phyloP scores from a whole-genome alignment of 78 protist genomes.

The Dictyostelium firmibasis region DNA sequence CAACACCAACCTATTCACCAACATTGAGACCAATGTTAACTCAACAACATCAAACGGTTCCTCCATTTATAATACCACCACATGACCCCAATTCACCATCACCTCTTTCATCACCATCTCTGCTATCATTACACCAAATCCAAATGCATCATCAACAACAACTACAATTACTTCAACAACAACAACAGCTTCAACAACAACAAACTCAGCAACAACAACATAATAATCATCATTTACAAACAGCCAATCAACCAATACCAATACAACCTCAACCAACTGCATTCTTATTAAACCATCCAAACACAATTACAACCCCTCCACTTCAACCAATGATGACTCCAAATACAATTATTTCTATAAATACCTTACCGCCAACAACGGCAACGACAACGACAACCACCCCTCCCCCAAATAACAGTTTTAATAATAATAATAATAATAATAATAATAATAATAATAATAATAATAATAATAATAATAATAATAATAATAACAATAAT shows the following conservation, averaged over 20 bases:
- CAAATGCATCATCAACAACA: slow-evolving; percentile 8
- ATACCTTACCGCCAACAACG: background rate
- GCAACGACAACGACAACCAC: too few species aligned
- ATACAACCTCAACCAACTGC: background rate
- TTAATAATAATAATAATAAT: too few species aligned
- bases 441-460: background rate
- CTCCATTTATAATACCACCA: slow-evolving; percentile 5
- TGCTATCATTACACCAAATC: slow-evolving; percentile 2
- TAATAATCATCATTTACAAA: background rate
- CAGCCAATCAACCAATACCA: background rate
- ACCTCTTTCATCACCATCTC: slow-evolving; percentile 54
- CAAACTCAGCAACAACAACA: background rate
- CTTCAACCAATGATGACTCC: background rate
- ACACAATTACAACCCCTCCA: background rate
- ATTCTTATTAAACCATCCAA: background rate
- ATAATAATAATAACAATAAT: background rate
- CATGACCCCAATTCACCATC: slow-evolving; percentile 30
- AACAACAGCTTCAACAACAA: background rate
- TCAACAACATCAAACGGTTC: slow-evolving; percentile 60
- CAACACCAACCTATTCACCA: slow-evolving; percentile 68
- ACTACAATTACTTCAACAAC: background rate
- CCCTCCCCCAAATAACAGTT: too few species aligned
- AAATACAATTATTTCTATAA: background rate
- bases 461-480: background rate
- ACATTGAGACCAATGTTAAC: slow-evolving; percentile 21